Evolutionary conservation across 352 stramenopile genomes (phyloP), one percentile per base, ranked within the genome.

Genomic region (Phytophthora rubi): DNA sequence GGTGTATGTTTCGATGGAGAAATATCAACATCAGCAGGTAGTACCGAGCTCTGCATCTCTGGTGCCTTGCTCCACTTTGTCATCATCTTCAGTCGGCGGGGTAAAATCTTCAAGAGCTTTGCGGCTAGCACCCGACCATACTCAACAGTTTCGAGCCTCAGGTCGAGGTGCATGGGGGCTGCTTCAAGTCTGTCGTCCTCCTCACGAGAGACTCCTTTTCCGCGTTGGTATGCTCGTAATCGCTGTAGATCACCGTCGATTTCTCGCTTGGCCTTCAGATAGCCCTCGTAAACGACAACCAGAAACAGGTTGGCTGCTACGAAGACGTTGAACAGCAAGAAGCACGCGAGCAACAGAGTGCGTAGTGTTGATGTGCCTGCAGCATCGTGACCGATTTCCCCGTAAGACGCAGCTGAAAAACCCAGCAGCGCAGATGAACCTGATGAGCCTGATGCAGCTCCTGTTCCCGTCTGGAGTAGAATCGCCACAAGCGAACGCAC

Each of bases 271-370:
- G 77, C 75, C 15, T 72, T 68, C 7, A 68, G 32, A 28, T 85
- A 85, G 0, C 72, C 66, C 53, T 87, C 75, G 35, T 75, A 81
- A n/a, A 87, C 47, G 13, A 87, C 62, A 26, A 78, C 75, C 44
- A 87, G 73, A 48, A 83, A 83, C 10, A 87, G 59, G 18, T 85
- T 87, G 30, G 78, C 68, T 6, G 84, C 49, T 44, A 88, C 59
- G 16, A 84, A 76, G 3, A 83, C 71, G 48, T 84, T 76, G 21
- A 85, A 59, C 33, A 86, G 37, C 15, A 84, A 56, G 37, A 88
- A 88, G n/a, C 68, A 71, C 2, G 71, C 73, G 16, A 88, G 73
- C 37, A 88, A 30, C 13, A 77, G 37, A 26, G 71, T 79, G 2
- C 70, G 55, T 13, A 79, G 68, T 13, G 75, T 74, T 10, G 68